These are phyloP conservation scores for Ganoderma boninense DNA, from an alignment of 1,284 basidiomycete species.

Conservation along the genomic window DNA sequence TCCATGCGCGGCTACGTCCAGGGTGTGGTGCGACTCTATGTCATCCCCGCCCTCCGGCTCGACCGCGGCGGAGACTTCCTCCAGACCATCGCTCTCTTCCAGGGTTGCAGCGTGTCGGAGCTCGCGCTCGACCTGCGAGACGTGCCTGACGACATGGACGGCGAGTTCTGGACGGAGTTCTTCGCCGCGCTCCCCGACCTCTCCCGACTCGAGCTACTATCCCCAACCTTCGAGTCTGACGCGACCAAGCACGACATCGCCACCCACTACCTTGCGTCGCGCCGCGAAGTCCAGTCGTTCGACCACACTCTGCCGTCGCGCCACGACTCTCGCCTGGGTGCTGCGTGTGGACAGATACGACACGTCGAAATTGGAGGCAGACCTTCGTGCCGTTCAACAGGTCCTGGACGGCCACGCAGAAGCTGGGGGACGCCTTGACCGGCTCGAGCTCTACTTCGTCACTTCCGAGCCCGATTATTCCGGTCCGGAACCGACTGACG, in stretches of 20 bases:
- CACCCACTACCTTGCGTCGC: background rate
- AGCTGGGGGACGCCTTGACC: background rate
- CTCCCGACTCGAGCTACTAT: background rate
- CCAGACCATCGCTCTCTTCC: background rate
- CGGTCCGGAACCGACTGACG: background rate
- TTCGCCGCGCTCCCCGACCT: slow-evolving; percentile 1
- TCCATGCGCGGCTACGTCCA: background rate
- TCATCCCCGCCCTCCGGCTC: background rate
- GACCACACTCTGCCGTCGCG: background rate
- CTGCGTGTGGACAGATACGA: background rate
- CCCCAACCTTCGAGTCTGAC: background rate
- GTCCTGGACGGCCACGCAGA: background rate
- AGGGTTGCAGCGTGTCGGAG: background rate
- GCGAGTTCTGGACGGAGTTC: background rate
- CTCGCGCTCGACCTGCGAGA: background rate
- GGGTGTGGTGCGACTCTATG: background rate
- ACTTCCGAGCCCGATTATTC: background rate
- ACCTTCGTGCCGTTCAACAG: background rate
- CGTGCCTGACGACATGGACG: background rate
- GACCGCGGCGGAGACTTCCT: background rate
- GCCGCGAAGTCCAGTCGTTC: background rate
- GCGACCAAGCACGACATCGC: background rate
- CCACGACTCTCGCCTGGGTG: background rate
- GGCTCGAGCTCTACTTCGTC: background rate
- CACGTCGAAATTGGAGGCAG: background rate